Evolutionary conservation across 495 filamentous ascomycete genomes (phyloP), one percentile per base, ranked within the genome.

Genomic region (Aspergillus heteromorphus): DNA sequence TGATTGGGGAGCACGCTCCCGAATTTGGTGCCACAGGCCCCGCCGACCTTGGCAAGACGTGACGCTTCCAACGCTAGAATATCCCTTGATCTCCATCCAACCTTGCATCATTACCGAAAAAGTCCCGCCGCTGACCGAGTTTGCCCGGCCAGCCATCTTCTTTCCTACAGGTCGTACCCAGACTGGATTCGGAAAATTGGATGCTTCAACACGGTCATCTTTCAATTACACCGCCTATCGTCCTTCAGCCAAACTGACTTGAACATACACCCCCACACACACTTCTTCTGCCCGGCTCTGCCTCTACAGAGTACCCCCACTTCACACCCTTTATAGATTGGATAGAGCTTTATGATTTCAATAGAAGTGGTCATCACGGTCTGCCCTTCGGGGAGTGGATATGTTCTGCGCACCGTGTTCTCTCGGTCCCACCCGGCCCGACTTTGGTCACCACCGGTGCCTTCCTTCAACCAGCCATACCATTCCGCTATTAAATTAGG

Each of bases 1-100:
- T 66, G 8, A 34, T 61, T 17, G 43, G 58, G n/a, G 56, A 55
- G 23, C 25, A 59, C 34, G 52, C 38, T 18, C 29, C 42, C 9
- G 53, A 56, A 36, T 29, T 45, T 20, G 49, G 30, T 18, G 23
- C 11, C 23, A 25, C 25, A 18, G 8, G 30, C 16, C 38, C 31
- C 40, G 40, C 36, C 13, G 40, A 45, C 10, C n/a, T 8, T 29
- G 30, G 47, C 34, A 38, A 18, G 30, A 38, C 29, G 16, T 45
- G 50, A 54, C 34, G 11, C 4, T 38, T 38, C 34, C 1, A n/a
- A 38, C 3, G 8, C 8, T 13, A 13, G 34, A n/a, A 38, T 13
- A 38, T 38, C n/a, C 34, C 34, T 14, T 38, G 34, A 38, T 38
- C 34, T 38, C 34, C 34, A 13, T 14, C 34, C 34, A 14, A 38